Evolutionary conservation across 306 rosid species (phyloP).

Genomic region (Fragaria vesca): DNA sequence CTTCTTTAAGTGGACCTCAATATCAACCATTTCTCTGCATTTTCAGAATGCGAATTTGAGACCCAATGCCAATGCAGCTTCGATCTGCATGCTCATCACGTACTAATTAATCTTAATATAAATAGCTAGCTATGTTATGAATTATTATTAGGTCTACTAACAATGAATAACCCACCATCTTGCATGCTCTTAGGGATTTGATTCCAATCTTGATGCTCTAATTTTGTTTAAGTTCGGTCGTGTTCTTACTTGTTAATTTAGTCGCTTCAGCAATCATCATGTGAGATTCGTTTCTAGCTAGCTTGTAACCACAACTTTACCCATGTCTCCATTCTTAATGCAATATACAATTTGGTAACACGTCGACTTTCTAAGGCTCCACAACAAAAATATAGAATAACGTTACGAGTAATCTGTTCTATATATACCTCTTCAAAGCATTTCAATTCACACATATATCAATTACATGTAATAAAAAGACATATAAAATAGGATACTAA

Average conservation of each 20-base stretch:
- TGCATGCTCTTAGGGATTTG: conserved; percentile 11
- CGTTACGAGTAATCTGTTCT: background rate
- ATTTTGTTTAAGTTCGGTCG: conserved; percentile 15
- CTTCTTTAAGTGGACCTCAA: conserved; percentile 31
- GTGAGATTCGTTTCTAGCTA: background rate
- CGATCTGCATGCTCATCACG: conserved; percentile 56
- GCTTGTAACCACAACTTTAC: background rate
- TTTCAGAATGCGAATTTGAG: conserved; percentile 1
- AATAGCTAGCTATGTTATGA: conserved; percentile 26
- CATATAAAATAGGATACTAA: no score
- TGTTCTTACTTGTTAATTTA: background rate
- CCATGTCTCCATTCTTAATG: background rate
- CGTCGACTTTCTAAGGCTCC: background rate
- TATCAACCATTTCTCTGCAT: conserved; percentile 6
- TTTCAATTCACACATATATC: background rate
- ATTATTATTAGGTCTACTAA: conserved; percentile 55
- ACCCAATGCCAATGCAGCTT: conserved; percentile 34
- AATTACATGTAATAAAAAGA: background rate
- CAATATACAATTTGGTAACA: background rate
- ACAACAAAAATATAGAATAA: background rate
- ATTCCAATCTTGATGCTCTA: conserved; percentile 13
- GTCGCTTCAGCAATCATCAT: conserved; percentile 3
- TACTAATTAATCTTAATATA: conserved; percentile 35
- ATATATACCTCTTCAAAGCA: background rate
- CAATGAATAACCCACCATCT: conserved; percentile 28